Evolutionary conservation across 306 rosid species (phyloP), one percentile per base, ranked within the genome.

Genomic region (Sindora glabra): DNA sequence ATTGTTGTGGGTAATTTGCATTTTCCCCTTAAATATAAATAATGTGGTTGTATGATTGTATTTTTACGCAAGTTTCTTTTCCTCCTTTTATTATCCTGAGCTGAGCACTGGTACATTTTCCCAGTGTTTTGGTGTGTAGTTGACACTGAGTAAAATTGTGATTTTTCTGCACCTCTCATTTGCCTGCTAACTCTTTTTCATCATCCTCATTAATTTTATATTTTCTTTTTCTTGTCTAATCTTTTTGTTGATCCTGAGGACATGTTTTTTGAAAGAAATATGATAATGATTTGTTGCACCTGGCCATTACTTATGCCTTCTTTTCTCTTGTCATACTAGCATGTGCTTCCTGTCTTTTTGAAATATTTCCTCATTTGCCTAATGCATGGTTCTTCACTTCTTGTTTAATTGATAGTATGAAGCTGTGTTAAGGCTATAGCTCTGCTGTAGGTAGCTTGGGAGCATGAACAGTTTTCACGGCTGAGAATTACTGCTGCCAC

Each of bases 401-500:
- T 51, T 64, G 52, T 56, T 52, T 45, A 59, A 50, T 48, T 9
- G 25, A 65, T 36, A 65, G 17, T 18, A 61, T 50, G 55, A 67
- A 73, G 69, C 53, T 67, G 27, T 62, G 53, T 68, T 80, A 63
- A 79, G 76, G 68, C 64, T 64, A 51, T 59, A 74, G 63, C 57
- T 68, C 42, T 79, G 78, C 57, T 86, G 82, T 84, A 89, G 99
- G 99, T 94, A 76, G 97, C 99, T 68, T 94, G 99, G 99, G 97
- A 94, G 85, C 99, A 94, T 58, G 99, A 94, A 70, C 97, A 94
- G 66, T 89, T 94, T 73, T 94, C 99, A 64, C 81, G 94, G 83
- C 73, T 94, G 69, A 82, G 99, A 75, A 95, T 94, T 73, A 94
- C 99, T 58, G 99, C 99, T 38, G 95, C 92, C 54, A 94, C 99